Percentiles rank a stretch among this genome's conserved stretches.
Evolutionary conservation across 202 grass and related monocot species (phyloP).

Genomic region (Carex arenaria): DNA sequence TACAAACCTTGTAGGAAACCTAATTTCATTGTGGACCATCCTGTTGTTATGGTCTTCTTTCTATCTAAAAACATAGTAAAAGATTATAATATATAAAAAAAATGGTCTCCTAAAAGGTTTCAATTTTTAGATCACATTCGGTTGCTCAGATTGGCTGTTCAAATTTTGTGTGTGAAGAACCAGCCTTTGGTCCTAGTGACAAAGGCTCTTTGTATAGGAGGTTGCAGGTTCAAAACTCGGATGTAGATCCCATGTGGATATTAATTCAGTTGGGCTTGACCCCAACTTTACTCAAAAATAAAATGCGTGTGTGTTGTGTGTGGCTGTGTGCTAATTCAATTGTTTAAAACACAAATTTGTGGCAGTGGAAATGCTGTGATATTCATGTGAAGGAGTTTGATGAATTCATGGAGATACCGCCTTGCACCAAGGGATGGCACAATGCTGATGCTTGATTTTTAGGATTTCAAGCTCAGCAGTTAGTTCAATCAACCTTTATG

Average conservation of each 20-base stretch:
- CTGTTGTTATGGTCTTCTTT: background rate
- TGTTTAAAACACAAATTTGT: background rate
- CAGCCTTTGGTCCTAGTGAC: no score
- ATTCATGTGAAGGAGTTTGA: slow-evolving; percentile 94
- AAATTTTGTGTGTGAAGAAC: background rate
- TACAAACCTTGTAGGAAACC: background rate
- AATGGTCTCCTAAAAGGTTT: background rate
- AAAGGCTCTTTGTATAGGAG: no score
- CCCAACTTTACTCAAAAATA: no score
- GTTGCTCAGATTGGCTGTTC: background rate
- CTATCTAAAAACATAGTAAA: background rate
- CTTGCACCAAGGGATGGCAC: slow-evolving; percentile 94
- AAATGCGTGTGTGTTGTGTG: no score
- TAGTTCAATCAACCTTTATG: background rate
- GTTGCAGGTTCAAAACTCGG: no score
- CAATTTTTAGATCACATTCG: background rate
- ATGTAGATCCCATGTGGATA: no score
- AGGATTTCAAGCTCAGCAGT: background rate
- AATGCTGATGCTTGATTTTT: slow-evolving; percentile 67
- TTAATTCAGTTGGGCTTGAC: no score
- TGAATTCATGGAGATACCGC: slow-evolving; percentile 90
- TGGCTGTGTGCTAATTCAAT: background rate
- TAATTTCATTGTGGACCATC: background rate
- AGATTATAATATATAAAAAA: background rate
- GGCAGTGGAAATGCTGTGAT: slow-evolving; percentile 97